Base-by-base conservation (phyloP, 192 early-diverging fungal genomes). In the Umbelopsis ramanniana region DNA sequence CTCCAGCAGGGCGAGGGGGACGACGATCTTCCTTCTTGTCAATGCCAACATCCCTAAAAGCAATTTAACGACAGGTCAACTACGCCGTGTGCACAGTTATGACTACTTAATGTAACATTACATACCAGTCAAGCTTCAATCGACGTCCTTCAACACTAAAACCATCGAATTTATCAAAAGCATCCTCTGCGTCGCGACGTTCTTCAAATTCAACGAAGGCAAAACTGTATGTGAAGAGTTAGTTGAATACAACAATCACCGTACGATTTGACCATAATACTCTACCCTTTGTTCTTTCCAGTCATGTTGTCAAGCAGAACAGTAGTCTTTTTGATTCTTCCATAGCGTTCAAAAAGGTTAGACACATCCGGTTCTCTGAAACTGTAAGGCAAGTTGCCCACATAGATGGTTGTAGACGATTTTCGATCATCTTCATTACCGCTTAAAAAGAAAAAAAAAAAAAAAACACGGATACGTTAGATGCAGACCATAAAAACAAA, bases 161-260 rank as follows among this genome's bases (percentile, higher is more conserved):
- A 54, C 87, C 85, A 79, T 85, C 81, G 52, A 81, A 88, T 69
- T 88, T 87, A 50, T 87, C 88, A 79, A 84, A 84, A 9, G 88
- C 88, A 54, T 89, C 88, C 69, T 89, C 87, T 2, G 88, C 88
- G 55, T 87, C 82, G 57, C 82, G 76, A 68, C 88, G 85, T 45
- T 93, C 89, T 60, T 91, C 89, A 81, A 86, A 94, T 50, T 89
- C 84, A 43, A 92, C 85, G 76, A 94, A 94, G 7, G 92, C 89
- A 73, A 94, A 94, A 9, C 92, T 93, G 78, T 8, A 33, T 22
- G 52, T 10, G 24, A 29, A 33, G 11, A 7, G n/a, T 48, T 21
- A 15, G 9, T 66, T 22, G 14, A 37, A 21, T n/a, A 33, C 9
- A 11, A 6, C 23, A 12, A 11, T 43, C 40, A 43, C 11, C 40